These are phyloP conservation scores for Pezicula neosporulosa DNA, from an alignment of 2,329 filamentous ascomycete genomes.

Conservation along the genomic window DNA sequence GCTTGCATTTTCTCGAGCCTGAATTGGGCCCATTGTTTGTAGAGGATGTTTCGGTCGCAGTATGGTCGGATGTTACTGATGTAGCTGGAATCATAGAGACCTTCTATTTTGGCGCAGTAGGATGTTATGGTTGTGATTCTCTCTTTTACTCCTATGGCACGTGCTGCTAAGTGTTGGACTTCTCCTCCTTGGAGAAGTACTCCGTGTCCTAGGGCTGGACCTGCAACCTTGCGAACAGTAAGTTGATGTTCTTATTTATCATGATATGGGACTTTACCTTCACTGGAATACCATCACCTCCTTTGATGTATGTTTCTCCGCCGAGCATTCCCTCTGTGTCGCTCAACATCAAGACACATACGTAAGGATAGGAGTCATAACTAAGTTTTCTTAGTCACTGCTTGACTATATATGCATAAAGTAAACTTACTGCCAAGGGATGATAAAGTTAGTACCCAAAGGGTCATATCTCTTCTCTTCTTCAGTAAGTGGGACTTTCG, in stretches of 20 bases:
- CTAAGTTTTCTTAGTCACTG: not conserved
- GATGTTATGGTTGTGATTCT: conserved; percentile 37
- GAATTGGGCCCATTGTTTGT: conserved; percentile 19
- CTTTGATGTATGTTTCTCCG: conserved; percentile 54
- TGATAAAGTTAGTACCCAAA: conserved; percentile 14
- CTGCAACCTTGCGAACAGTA: conserved; percentile 11
- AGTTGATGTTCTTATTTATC: not conserved
- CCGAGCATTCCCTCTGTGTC: conserved; percentile 39
- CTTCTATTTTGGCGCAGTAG: conserved; percentile 26
- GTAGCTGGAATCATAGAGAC: conserved; percentile 19
- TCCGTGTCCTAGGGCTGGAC: conserved; percentile 26
- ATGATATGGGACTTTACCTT: conserved; percentile 25
- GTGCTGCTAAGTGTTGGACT: conserved; percentile 33
- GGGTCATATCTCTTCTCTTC: conserved; percentile 15
- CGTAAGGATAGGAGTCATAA: conserved; percentile 40
- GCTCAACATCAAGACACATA: conserved; percentile 42
- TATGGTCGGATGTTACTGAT: conserved; percentile 21
- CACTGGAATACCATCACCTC: conserved; percentile 34
- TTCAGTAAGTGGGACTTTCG: conserved; percentile 13
- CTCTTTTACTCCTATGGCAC: conserved; percentile 30
- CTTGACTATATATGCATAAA: not conserved
- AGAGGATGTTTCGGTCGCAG: conserved; percentile 13
- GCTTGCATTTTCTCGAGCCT: conserved; percentile 16
- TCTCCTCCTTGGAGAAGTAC: conserved; percentile 37
- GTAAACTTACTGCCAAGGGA: conserved; percentile 22